Evolutionary conservation across 2,329 filamentous ascomycete species (phyloP), one percentile per base, ranked within the genome.

Genomic region (Knufia fluminis): DNA sequence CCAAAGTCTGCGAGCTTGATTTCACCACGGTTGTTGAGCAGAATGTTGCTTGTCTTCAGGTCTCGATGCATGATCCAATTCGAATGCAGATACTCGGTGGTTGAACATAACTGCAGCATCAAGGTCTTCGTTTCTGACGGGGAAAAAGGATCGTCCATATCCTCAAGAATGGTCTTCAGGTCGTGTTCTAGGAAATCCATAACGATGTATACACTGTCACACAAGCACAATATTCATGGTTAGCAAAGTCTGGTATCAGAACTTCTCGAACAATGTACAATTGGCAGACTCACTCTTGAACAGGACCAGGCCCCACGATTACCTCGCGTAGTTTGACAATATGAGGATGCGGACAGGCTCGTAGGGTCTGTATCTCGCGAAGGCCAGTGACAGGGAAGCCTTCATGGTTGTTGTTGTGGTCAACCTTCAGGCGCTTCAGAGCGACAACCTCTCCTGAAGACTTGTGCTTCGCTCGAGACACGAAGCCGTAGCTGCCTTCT

Each of bases 111-210:
- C 66, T 98, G 92, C 1, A 82, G 74, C 49, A 97, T 76, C 20
- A 98, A 78, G 1, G 87, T 91, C 68, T 98, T 98, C 62, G 88
- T 81, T 67, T 98, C 92, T 36, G 87, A 94, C 1, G 86, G 84
- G 49, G 94, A 77, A 65, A 98, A 98, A 0, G 90, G 89, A 63
- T 96, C 87, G 46, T 84, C 79, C 88, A 97, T 95, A 63, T 94
- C 86, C 66, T 94, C 86, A 55, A 95, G 85, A 50, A 98, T 78
- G 49, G 85, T 86, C 68, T 94, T 94, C 50, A 98, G 80, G 63
- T 98, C 92, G 73, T 98, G 92, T 72, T 97, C 91, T 61, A 96
- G 75, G 68, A 97, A 98, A 64, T 96, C 90, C 76, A 98, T 91
- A 55, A 97, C 92, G 50, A 98, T 80, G 66, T 88, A 94, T 57